Evolutionary conservation across 2,329 filamentous ascomycete species (phyloP).

Genomic region (Mycosphaerelloides madeirae): DNA sequence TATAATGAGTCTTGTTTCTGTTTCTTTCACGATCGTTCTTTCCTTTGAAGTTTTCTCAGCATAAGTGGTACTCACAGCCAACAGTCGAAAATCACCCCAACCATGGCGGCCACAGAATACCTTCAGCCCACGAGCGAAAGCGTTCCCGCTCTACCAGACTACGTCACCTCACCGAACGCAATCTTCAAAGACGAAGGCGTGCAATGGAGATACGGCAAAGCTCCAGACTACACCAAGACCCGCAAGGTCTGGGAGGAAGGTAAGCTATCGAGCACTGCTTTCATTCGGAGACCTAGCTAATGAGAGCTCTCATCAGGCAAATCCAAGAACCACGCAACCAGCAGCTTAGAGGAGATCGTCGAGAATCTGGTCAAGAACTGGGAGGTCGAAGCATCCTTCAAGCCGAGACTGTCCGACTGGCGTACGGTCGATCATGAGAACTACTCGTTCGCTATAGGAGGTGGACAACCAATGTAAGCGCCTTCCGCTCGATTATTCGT

Average conservation of each 20-base stretch:
- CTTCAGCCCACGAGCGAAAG: slow-evolving; percentile 4
- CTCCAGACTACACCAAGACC: slow-evolving; percentile 62
- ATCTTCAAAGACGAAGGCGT: slow-evolving; percentile 52
- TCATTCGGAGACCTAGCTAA: too few species aligned
- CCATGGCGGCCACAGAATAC: slow-evolving; percentile 29
- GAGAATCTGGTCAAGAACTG: slow-evolving; percentile 70
- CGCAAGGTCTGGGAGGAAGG: slow-evolving; percentile 56
- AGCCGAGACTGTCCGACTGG: slow-evolving; percentile 58
- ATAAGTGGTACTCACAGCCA: too few species aligned
- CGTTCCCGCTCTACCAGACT: slow-evolving; percentile 49
- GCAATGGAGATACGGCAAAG: slow-evolving; percentile 56
- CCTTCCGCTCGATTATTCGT: too few species aligned
- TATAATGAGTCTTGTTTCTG: too few species aligned
- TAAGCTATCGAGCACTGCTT: too few species aligned
- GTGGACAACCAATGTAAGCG: slow-evolving; percentile 46
- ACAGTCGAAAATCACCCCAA: neutral
- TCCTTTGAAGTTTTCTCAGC: too few species aligned
- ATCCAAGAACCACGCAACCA: slow-evolving; percentile 50
- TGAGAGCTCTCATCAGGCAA: slow-evolving; percentile 48
- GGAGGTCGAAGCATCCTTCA: slow-evolving; percentile 68
- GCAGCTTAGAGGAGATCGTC: slow-evolving; percentile 56
- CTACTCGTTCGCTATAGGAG: slow-evolving; percentile 63
- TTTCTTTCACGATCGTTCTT: too few species aligned
- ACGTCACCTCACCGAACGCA: slow-evolving; percentile 55
- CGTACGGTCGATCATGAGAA: slow-evolving; percentile 57